Evolutionary conservation across 225 moss, liverwort and hornwort species (phyloP).

Genomic region (Straminergon stramineum): DNA sequence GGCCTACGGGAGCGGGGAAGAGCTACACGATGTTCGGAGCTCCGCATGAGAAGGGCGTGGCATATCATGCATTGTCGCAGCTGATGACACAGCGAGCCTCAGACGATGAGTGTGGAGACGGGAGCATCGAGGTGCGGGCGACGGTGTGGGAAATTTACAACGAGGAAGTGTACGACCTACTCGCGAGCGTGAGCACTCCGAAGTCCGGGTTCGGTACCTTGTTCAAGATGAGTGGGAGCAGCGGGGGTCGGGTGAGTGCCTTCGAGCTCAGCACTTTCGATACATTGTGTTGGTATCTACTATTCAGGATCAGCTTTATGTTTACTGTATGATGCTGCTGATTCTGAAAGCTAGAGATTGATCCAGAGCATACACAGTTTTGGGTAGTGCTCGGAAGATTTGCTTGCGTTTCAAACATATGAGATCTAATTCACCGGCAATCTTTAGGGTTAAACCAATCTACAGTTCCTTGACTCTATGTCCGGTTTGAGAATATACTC

Average conservation of each 20-base stretch:
- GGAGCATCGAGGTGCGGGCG: constrained; percentile 63
- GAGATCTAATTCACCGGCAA: too few relatives aligned
- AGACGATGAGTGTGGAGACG: neutral
- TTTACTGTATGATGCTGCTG: neutral
- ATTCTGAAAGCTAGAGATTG: neutral
- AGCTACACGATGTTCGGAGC: constrained; percentile 97
- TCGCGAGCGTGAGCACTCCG: constrained; percentile 40
- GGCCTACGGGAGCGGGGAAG: constrained; percentile 90
- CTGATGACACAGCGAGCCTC: constrained; percentile 47
- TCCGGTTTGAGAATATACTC: too few relatives aligned
- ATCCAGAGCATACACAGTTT: neutral
- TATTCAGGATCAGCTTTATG: neutral
- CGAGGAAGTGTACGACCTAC: constrained; percentile 85
- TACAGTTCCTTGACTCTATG: neutral
- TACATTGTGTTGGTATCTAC: neutral
- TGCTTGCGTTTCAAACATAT: too few relatives aligned
- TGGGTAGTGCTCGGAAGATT: neutral
- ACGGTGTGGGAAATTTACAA: constrained; percentile 91
- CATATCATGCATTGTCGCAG: constrained; percentile 69
- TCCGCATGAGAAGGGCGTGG: constrained; percentile 67
- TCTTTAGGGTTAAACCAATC: too few relatives aligned
- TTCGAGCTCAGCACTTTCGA: neutral
- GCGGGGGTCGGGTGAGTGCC: constrained; percentile 49
- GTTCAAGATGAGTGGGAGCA: constrained; percentile 58
- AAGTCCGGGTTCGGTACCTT: constrained; percentile 35